phyloP scores from a whole-genome alignment of 495 filamentous ascomycete genomes.

The Podospora conica region DNA sequence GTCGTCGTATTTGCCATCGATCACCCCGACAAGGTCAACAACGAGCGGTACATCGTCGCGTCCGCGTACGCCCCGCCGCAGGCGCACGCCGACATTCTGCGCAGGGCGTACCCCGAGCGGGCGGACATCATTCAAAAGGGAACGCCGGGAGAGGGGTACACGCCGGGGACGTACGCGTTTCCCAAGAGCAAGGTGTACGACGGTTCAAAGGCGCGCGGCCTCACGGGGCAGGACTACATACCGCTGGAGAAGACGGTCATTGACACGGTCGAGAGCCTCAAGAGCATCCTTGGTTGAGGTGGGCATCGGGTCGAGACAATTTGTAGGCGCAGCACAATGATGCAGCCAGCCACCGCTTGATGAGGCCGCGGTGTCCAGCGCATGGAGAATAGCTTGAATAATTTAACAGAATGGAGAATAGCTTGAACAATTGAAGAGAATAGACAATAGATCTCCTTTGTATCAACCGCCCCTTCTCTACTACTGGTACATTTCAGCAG shows the following conservation, averaged over 20 bases:
- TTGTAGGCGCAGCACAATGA: neutral
- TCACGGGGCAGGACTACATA: conserved; percentile 31
- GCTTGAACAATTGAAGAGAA: no score
- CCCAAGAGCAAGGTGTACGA: conserved; percentile 18
- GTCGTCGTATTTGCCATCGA: conserved; percentile 34
- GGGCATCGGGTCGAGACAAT: neutral
- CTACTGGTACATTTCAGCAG: no score
- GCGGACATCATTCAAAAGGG: conserved; percentile 30
- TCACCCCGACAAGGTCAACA: conserved; percentile 27
- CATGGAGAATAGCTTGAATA: no score
- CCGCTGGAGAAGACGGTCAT: conserved; percentile 33
- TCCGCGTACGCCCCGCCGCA: conserved; percentile 26
- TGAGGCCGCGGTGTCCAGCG: no score
- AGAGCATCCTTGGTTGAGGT: conserved; percentile 1
- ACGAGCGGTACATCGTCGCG: conserved; percentile 32
- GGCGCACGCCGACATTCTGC: conserved; percentile 36
- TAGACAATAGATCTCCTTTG: no score
- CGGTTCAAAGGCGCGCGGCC: conserved; percentile 23
- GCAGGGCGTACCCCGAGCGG: conserved; percentile 31
- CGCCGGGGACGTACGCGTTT: conserved; percentile 13
- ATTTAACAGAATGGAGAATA: no score
- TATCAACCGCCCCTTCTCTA: no score
- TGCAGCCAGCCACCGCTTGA: no score
- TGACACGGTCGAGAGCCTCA: conserved; percentile 23
- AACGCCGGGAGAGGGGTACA: conserved; percentile 35